Evolutionary conservation across 495 filamentous ascomycete species (phyloP).

Genomic region (Ramalina intermedia): DNA sequence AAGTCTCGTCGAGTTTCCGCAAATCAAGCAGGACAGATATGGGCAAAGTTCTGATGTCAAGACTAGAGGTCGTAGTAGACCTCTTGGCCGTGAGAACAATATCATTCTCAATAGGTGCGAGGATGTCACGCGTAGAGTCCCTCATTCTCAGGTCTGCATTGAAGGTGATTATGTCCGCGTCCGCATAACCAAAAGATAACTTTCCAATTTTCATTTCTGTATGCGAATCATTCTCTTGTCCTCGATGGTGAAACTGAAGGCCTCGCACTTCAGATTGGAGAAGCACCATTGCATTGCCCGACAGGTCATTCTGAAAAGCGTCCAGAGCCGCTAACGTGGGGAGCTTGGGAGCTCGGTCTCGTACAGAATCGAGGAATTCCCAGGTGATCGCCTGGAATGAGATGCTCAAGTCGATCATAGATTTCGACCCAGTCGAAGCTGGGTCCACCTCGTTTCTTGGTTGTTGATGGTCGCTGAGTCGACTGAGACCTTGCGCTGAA

Average conservation of each 20-base stretch:
- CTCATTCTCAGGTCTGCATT: slow-evolving; percentile 49
- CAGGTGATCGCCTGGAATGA: slow-evolving; percentile 39
- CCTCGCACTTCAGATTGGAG: slow-evolving; percentile 33
- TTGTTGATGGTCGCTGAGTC: background rate
- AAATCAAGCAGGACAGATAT: slow-evolving; percentile 66
- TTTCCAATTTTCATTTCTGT: slow-evolving; percentile 42
- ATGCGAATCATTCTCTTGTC: slow-evolving; percentile 17
- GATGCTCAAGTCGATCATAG: slow-evolving; percentile 15
- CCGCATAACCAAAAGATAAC: slow-evolving; percentile 57
- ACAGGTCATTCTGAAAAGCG: background rate
- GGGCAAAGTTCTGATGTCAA: slow-evolving; percentile 71
- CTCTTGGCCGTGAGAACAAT: slow-evolving; percentile 46
- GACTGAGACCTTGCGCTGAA: background rate
- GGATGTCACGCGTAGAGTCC: slow-evolving; percentile 51
- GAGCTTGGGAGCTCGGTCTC: background rate
- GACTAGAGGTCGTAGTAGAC: slow-evolving; percentile 33
- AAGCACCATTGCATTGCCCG: slow-evolving; percentile 31
- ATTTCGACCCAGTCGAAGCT: background rate
- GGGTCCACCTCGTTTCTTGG: background rate
- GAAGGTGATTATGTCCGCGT: slow-evolving; percentile 66
- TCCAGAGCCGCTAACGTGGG: background rate
- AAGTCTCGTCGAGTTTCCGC: slow-evolving; percentile 67
- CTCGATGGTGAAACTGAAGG: slow-evolving; percentile 25
- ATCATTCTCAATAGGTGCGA: slow-evolving; percentile 44
- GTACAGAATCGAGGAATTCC: slow-evolving; percentile 42